Evolutionary conservation across 148 eudicot genomes (phyloP), one percentile per base, ranked within the genome.

Genomic region (Cornus kousa): DNA sequence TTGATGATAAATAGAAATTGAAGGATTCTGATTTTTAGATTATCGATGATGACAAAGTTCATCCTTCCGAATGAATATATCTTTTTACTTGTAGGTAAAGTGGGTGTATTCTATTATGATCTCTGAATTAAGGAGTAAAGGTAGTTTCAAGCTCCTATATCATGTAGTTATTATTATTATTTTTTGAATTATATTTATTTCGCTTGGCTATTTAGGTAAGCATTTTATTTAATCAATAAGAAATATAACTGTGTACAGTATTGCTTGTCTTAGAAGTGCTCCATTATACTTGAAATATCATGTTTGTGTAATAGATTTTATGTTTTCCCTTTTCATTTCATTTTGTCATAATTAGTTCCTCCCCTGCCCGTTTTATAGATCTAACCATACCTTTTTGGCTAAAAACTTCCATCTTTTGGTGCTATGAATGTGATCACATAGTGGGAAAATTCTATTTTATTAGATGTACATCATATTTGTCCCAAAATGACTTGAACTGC

Each of bases 1-100:
- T 31, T 76, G 50, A 65, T 78, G 82, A 55, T 74, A 71, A 72
- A 23, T 83, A 55, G 78, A 80, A 71, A 67, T 83, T 74, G 67
- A 80, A 72, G 43, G 83, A 23, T 85, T 75, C 72, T 83, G 66
- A 82, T 77, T 84, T 82, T 80, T 72, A 75, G 83, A 68, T 74
- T 87, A 76, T 86, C 89, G 77, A 87, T 86, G 85, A 86, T 88
- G 85, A 80, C 87, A 82, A 65, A 87, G 86, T 89, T 91, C 94
- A 85, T 87, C 87, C 79, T 90, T 35, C 94, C 88, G 83, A 90
- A 90, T 90, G 86, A 95, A 92, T 81, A 82, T 84, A 81, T 90
- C 91, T 93, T 93, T 93, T 93, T 86, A 82, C 90, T 95, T 95
- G 98, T 95, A 93, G 97, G 97, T 91, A 88, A 90, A 86, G 79